These are phyloP conservation scores for Quercus robur DNA, from an alignment of 306 rosid species.

Conservation along the genomic window DNA sequence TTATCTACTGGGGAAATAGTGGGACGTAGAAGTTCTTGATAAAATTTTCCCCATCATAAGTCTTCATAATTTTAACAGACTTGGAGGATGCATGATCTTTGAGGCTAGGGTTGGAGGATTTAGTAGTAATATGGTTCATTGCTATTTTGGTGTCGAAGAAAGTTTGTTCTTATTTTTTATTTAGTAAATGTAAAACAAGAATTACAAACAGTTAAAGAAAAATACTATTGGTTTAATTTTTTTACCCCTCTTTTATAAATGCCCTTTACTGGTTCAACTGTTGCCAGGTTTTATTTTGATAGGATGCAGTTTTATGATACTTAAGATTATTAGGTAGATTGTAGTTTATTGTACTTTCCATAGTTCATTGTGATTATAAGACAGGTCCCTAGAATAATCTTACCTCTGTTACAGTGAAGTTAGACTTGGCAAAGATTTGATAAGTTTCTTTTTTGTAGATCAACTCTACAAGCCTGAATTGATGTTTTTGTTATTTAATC, in stretches of 20 bases:
- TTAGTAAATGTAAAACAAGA: conserved; percentile 2
- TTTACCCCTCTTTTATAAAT: neutral
- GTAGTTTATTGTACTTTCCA: neutral
- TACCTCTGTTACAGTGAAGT: neutral
- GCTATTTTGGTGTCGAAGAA: conserved; percentile 6
- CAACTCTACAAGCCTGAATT: too few relatives aligned
- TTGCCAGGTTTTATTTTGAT: neutral
- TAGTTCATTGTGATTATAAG: neutral
- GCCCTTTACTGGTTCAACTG: neutral
- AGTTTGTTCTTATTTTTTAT: conserved; percentile 10
- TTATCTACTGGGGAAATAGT: conserved; percentile 8
- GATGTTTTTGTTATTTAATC: too few relatives aligned
- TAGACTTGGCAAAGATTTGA: neutral
- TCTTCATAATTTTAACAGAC: neutral
- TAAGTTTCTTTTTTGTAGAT: too few relatives aligned
- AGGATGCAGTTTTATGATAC: too few relatives aligned
- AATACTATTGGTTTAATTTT: neutral
- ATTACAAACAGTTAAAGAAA: neutral
- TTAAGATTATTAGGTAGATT: neutral
- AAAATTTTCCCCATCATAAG: neutral
- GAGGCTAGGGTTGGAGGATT: conserved; percentile 2
- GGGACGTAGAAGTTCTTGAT: conserved; percentile 9
- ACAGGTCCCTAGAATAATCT: neutral
- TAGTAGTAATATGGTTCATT: neutral
- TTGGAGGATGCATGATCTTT: conserved; percentile 11